Percentiles rank a stretch among this genome's conserved stretches.
These are phyloP conservation scores for Coleophoma eucalyptorum DNA, from an alignment of 2,329 filamentous ascomycete species.

Conservation along the genomic window DNA sequence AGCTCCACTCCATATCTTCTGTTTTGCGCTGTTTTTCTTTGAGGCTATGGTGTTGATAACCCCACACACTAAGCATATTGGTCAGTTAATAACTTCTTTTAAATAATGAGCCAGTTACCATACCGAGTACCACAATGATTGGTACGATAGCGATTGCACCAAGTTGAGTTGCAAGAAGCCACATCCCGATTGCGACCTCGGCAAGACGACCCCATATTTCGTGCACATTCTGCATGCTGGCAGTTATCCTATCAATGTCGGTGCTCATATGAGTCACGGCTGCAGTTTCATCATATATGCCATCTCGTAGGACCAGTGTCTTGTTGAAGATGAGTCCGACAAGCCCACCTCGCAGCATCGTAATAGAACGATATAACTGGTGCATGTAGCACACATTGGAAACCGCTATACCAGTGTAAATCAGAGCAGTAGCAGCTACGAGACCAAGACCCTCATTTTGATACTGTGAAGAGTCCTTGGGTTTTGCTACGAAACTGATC, in stretches of 20 bases:
- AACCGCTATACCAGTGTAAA: slow-evolving; percentile 4
- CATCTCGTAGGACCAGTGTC: slow-evolving; percentile 18
- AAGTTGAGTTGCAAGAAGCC: slow-evolving; percentile 34
- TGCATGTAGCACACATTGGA: slow-evolving; percentile 22
- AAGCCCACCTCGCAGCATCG: slow-evolving; percentile 36
- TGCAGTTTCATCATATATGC: slow-evolving; percentile 26
- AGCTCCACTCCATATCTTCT: slow-evolving; percentile 16
- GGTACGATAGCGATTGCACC: slow-evolving; percentile 40
- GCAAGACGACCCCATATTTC: slow-evolving; percentile 40
- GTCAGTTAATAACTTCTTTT: background rate
- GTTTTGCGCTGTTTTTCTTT: background rate
- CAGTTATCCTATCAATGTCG: slow-evolving; percentile 38
- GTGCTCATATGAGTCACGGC: slow-evolving; percentile 41
- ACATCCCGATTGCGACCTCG: slow-evolving; percentile 41
- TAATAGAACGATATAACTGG: slow-evolving; percentile 34
- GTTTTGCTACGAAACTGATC: background rate
- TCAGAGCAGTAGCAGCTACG: slow-evolving; percentile 2
- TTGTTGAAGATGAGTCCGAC: slow-evolving; percentile 46
- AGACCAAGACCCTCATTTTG: slow-evolving; percentile 3
- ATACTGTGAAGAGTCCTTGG: background rate
- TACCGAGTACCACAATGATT: slow-evolving; percentile 34
- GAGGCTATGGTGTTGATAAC: background rate
- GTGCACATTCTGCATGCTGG: slow-evolving; percentile 36
- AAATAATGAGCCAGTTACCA: slow-evolving; percentile 6
- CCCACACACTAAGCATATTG: background rate